A percentile compares a stretch with the other conserved stretches of the same genome.
These are phyloP conservation scores for Anaeromyces robustus DNA, from an alignment of 192 early-diverging fungal species.

Conservation along the genomic window DNA sequence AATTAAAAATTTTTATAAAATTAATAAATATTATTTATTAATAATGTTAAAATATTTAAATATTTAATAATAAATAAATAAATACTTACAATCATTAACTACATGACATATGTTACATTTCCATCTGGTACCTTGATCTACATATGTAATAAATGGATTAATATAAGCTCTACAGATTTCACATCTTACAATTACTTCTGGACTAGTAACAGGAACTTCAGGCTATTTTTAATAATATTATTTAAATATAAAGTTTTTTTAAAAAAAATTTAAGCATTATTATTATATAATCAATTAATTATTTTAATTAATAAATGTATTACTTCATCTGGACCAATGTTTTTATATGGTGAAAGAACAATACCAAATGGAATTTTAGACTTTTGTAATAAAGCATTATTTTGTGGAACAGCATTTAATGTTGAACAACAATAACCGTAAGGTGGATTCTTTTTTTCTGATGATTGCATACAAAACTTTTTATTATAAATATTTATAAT, in stretches of 20 bases:
- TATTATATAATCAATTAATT: background rate
- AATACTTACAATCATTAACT: slow-evolving; percentile 60
- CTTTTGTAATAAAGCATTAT: slow-evolving; percentile 64
- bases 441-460: background rate
- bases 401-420: slow-evolving; percentile 75
- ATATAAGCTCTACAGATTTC: slow-evolving; percentile 89
- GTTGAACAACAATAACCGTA: slow-evolving; percentile 22
- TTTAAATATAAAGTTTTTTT: background rate
- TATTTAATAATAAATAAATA: no score
- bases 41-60: no score
- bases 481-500: no score
- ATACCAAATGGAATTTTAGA: slow-evolving; percentile 80
- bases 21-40: no score
- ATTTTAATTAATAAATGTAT: background rate
- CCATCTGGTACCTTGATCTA: slow-evolving; percentile 91
- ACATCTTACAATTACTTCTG: slow-evolving; percentile 82
- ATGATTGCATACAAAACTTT: background rate
- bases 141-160: slow-evolving; percentile 89
- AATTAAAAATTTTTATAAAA: no score
- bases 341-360: slow-evolving; percentile 76
- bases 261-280: no score
- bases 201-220: slow-evolving; percentile 71
- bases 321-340: slow-evolving; percentile 56
- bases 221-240: slow-evolving; percentile 19
- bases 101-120: slow-evolving; percentile 90